Percentiles rank a stretch among this genome's conserved stretches.
phyloP scores from a whole-genome alignment of 1,284 basidiomycete genomes.

The Naganishia sp. region DNA sequence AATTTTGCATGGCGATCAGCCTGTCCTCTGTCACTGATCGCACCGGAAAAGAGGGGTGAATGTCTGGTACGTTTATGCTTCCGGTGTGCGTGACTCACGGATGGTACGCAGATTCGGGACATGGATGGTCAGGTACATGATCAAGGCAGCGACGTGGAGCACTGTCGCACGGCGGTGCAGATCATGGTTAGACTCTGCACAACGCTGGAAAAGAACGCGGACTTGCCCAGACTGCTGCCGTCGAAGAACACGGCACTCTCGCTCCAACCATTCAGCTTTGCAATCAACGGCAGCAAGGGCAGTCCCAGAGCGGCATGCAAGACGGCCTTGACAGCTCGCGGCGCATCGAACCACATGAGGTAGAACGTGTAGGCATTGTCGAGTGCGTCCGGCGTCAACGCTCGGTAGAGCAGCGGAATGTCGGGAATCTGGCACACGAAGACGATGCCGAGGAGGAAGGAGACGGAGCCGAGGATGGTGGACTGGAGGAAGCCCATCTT shows the following conservation, averaged over 20 bases:
- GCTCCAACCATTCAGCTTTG: slow-evolving; percentile 79
- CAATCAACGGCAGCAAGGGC: slow-evolving; percentile 68
- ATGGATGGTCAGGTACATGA: slow-evolving; percentile 76
- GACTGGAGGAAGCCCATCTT: slow-evolving; percentile 82
- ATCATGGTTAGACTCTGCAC: not conserved
- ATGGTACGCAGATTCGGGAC: slow-evolving; percentile 71
- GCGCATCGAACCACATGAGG: slow-evolving; percentile 83
- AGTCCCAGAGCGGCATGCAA: slow-evolving; percentile 78
- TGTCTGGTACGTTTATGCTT: not conserved
- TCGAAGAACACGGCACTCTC: slow-evolving; percentile 91
- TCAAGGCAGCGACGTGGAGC: slow-evolving; percentile 69
- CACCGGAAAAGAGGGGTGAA: not conserved
- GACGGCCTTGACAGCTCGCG: slow-evolving; percentile 82
- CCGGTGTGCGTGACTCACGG: slow-evolving; percentile 37
- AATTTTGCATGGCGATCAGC: slow-evolving; percentile 12
- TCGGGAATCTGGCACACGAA: slow-evolving; percentile 79
- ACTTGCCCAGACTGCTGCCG: slow-evolving; percentile 73
- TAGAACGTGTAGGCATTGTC: slow-evolving; percentile 82
- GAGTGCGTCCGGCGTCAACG: slow-evolving; percentile 63
- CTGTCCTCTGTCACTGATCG: slow-evolving; percentile 15
- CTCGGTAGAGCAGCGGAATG: slow-evolving; percentile 73
- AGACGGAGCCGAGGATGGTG: slow-evolving; percentile 74
- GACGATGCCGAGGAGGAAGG: slow-evolving; percentile 82
- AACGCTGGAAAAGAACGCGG: not conserved
- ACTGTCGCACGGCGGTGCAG: slow-evolving; percentile 54